Conservation (phyloP, 208 protist genomes). For the Tritrichomonas musculus region DNA sequence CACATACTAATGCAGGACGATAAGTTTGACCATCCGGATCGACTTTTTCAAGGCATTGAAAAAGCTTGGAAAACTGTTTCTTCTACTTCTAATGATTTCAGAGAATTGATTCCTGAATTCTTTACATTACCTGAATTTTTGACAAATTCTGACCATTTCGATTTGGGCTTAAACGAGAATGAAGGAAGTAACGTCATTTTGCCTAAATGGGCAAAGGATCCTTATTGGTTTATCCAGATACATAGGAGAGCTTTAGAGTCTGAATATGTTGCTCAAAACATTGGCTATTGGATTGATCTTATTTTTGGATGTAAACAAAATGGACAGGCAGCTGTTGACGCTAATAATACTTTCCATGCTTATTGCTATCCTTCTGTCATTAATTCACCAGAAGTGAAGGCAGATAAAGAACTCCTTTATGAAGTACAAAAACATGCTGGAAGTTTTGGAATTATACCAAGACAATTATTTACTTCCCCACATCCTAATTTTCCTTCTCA, state of each 20-base stretch:
- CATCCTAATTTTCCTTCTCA: too few relatives aligned
- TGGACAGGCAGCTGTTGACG: conserved; percentile 38
- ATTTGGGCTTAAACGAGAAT: conserved; percentile 48
- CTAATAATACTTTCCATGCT: conserved; percentile 10
- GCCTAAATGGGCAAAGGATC: conserved; percentile 42
- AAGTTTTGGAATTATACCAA: conserved; percentile 11
- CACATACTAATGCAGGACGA: conserved; percentile 40
- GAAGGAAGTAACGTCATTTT: conserved; percentile 36
- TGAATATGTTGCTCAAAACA: conserved; percentile 47
- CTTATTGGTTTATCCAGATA: conserved; percentile 52
- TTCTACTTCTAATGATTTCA: neutral
- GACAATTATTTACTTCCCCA: conserved; percentile 6
- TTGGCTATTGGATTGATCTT: conserved; percentile 64
- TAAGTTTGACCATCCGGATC: neutral
- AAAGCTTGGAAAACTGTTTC: neutral
- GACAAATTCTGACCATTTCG: conserved; percentile 49
- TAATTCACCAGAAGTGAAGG: neutral
- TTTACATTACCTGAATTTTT: conserved; percentile 58
- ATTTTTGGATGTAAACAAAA: conserved; percentile 62
- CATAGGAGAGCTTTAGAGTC: conserved; percentile 57
- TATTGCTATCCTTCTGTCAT: neutral
- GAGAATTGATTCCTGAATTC: conserved; percentile 60
- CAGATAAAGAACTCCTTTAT: neutral
- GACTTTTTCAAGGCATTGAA: neutral
- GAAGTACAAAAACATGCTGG: neutral